Conservation (phyloP, 345 rosid genomes). For the Kernera saxatilis region DNA sequence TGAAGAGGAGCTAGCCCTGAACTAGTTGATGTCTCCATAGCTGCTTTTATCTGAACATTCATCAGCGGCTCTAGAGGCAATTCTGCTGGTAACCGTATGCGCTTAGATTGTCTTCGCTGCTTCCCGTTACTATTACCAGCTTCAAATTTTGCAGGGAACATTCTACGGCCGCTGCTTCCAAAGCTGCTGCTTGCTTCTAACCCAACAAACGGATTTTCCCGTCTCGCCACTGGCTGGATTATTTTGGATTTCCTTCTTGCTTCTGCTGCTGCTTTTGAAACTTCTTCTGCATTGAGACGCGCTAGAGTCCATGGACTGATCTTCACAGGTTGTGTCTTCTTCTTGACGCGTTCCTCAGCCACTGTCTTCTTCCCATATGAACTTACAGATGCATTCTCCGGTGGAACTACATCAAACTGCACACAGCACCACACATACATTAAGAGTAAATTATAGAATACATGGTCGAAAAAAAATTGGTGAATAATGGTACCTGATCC, state of each 20-base stretch:
- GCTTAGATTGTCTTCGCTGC: constrained; percentile 56
- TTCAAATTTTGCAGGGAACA: constrained; percentile 66
- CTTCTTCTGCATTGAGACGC: constrained; percentile 85
- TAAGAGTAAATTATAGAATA: neutral
- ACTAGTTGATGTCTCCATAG: constrained; percentile 57
- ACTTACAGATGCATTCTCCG: constrained; percentile 88
- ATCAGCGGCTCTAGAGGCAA: constrained; percentile 55
- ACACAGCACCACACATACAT: neutral
- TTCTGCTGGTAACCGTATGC: constrained; percentile 71
- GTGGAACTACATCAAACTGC: constrained; percentile 98
- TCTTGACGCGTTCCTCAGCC: constrained; percentile 61
- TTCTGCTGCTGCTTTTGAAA: constrained; percentile 92
- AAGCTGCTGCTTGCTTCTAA: constrained; percentile 62
- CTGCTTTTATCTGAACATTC: constrained; percentile 43
- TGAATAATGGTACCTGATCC: constrained; percentile 64
- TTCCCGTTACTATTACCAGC: constrained; percentile 28
- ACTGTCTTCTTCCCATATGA: constrained; percentile 73
- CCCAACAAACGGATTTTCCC: constrained; percentile 46
- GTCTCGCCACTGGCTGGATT: constrained; percentile 68
- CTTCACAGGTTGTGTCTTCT: constrained; percentile 67
- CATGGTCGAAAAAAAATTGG: neutral
- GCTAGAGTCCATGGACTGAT: constrained; percentile 98
- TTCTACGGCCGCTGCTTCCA: constrained; percentile 67
- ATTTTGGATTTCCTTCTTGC: constrained; percentile 88
- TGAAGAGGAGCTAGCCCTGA: constrained; percentile 86